These are phyloP conservation scores for Mucor sp. DNA, from an alignment of 371 early-diverging fungal genomes.

Conservation along the genomic window DNA sequence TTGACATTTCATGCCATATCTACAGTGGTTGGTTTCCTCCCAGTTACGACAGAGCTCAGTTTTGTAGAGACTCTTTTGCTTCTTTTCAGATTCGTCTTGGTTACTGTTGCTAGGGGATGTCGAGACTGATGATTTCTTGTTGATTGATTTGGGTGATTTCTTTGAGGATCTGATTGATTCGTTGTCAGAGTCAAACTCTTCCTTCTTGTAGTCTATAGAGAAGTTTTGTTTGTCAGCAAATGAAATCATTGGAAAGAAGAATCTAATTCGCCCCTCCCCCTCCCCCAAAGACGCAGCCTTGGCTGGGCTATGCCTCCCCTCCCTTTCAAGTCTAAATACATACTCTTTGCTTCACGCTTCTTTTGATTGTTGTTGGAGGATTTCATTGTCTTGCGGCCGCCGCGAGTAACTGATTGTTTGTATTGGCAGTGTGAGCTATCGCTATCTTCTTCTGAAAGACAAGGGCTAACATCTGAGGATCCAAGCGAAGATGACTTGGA, in stretches of 20 bases:
- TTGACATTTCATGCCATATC: slow-evolving; percentile 93
- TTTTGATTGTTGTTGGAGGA: neutral
- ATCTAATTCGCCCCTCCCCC: neutral
- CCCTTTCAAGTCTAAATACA: neutral
- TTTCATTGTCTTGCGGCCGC: neutral
- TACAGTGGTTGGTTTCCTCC: slow-evolving; percentile 88
- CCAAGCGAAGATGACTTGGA: neutral
- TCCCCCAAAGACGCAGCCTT: neutral
- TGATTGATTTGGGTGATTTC: slow-evolving; percentile 1
- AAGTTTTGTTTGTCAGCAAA: slow-evolving; percentile 4
- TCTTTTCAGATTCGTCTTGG: slow-evolving; percentile 12
- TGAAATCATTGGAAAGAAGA: neutral
- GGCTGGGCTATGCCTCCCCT: neutral
- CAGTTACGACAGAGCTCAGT: slow-evolving; percentile 96
- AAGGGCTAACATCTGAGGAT: slow-evolving; percentile 7
- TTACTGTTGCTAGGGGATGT: neutral
- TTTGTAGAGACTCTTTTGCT: slow-evolving; percentile 79
- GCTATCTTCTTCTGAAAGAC: slow-evolving; percentile 14
- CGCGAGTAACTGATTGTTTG: neutral
- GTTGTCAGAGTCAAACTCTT: slow-evolving; percentile 9
- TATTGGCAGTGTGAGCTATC: neutral
- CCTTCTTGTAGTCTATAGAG: slow-evolving; percentile 4
- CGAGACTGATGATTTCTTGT: neutral
- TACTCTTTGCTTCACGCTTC: slow-evolving; percentile 8
- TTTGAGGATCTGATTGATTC: neutral